A percentile compares a stretch with the other conserved stretches of the same genome.
Conservation (phyloP, 306 rosid genomes). For the Prunus armeniaca region DNA sequence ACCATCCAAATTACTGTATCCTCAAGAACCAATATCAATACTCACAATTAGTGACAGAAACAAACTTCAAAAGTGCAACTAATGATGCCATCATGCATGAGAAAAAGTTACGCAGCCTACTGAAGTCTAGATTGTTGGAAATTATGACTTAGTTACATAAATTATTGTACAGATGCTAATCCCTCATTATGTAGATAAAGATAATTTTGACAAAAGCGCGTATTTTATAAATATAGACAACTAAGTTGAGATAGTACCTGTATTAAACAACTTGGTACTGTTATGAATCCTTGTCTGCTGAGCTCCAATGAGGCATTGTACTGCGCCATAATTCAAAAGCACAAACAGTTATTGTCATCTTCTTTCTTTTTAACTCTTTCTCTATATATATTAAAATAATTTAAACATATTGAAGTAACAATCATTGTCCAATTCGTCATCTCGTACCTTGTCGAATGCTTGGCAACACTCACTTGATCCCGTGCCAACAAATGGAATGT, state of each 20-base stretch:
- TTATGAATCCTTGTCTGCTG: conserved; percentile 57
- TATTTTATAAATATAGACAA: neutral
- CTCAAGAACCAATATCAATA: neutral
- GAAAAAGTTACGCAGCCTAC: neutral
- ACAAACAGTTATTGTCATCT: conserved; percentile 13
- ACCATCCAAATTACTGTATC: neutral
- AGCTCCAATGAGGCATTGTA: conserved; percentile 85
- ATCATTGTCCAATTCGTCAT: neutral
- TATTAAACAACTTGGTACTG: conserved; percentile 70
- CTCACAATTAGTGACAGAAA: neutral
- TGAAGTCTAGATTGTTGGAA: neutral
- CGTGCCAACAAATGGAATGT: conserved; percentile 91
- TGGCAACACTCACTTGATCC: conserved; percentile 75
- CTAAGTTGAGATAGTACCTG: conserved; percentile 47
- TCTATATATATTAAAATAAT: neutral
- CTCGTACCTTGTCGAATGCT: conserved; percentile 87
- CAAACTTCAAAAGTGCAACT: neutral
- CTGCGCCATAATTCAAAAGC: conserved; percentile 49
- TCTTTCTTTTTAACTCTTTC: neutral
- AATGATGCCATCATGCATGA: neutral
- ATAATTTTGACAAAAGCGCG: neutral
- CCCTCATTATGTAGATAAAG: neutral
- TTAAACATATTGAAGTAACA: neutral
- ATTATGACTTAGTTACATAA: neutral
- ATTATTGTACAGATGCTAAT: neutral